Conservation (phyloP, 345 rosid genomes). For the Citrus sp. region DNA sequence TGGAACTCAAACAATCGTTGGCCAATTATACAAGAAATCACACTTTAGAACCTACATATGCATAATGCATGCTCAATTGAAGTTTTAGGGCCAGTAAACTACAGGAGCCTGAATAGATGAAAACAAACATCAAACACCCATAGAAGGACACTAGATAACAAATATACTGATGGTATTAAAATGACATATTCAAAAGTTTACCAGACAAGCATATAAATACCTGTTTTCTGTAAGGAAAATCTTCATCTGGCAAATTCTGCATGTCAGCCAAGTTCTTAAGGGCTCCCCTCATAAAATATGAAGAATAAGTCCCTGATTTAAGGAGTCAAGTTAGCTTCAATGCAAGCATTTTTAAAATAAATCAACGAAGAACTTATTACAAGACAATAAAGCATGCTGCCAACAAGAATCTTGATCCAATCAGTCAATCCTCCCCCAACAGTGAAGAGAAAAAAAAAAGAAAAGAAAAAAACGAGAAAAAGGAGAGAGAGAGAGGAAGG, state of each 20-base stretch:
- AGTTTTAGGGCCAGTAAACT: background rate
- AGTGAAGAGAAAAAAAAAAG: background rate
- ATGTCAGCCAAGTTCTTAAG: slow-evolving; percentile 77
- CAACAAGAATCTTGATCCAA: background rate
- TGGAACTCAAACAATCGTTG: background rate
- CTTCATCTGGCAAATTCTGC: slow-evolving; percentile 83
- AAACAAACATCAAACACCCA: background rate
- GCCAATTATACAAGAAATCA: background rate
- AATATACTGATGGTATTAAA: background rate
- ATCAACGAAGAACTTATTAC: background rate
- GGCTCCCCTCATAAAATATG: slow-evolving; percentile 76
- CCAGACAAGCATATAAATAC: slow-evolving; percentile 27
- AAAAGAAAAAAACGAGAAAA: background rate
- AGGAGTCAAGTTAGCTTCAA: background rate
- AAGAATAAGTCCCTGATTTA: slow-evolving; percentile 54
- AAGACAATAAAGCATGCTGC: background rate
- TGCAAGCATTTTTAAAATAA: background rate
- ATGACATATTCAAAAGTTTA: background rate
- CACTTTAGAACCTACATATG: background rate
- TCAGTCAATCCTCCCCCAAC: background rate
- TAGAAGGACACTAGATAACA: background rate
- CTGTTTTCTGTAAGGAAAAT: slow-evolving; percentile 82
- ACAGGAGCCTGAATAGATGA: background rate
- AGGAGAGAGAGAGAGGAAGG: background rate
- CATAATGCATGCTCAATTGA: background rate